phyloP scores from a whole-genome alignment of 2,329 filamentous ascomycete species.

The Blastomyces parvus region DNA sequence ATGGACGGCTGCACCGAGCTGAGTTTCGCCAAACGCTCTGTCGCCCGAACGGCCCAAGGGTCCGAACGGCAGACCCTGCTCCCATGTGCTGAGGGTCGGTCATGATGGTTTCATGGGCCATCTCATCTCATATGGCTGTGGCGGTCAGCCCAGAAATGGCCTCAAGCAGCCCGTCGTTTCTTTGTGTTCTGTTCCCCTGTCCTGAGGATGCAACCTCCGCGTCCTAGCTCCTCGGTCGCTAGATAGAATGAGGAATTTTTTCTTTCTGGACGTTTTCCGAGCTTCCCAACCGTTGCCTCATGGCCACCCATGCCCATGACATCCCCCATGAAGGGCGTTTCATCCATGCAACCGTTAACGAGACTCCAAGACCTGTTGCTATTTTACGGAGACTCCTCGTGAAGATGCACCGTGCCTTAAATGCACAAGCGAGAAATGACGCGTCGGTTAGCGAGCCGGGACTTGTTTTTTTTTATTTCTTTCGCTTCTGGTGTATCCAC shows the following conservation, averaged over 20 bases:
- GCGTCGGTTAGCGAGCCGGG: background rate
- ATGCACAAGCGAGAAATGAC: slow-evolving; percentile 1
- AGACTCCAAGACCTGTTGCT: background rate
- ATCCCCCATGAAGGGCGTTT: background rate
- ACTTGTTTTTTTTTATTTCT: background rate
- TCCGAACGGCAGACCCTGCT: background rate
- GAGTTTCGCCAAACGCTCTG: background rate
- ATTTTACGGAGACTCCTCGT: background rate
- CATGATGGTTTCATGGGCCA: no score
- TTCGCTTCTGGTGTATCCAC: background rate
- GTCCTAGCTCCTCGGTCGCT: background rate
- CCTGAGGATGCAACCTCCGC: slow-evolving; percentile 1
- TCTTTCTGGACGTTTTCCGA: background rate
- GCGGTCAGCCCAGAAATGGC: background rate
- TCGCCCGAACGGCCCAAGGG: background rate
- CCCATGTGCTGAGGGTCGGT: background rate
- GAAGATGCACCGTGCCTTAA: background rate
- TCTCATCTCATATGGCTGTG: no score
- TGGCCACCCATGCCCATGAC: background rate
- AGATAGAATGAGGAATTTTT: background rate
- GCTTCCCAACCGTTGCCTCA: background rate
- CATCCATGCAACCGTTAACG: background rate
- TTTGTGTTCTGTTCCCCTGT: background rate
- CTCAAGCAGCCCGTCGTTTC: background rate
- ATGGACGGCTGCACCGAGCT: background rate